Evolutionary conservation across 176 grass and related monocot genomes (phyloP), one percentile per base, ranked within the genome.

Genomic region (Raddia distichophylla): DNA sequence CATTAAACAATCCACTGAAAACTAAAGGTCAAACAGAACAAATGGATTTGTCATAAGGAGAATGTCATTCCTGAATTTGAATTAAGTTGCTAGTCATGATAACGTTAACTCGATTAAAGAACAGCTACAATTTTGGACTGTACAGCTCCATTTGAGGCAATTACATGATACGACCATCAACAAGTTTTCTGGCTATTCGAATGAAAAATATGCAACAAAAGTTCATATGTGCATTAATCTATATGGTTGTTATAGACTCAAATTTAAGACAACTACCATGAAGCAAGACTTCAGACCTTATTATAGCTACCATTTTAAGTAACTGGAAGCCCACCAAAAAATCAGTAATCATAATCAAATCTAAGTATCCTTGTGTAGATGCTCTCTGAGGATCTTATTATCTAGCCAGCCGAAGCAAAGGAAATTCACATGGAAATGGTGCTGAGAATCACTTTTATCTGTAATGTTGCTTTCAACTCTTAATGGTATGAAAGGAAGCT

Each of bases 351-450:
- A 12, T 54, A 64, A 4, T 64, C 34, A 54, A 53, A 73, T 9
- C 19, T 11, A 27, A 9, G 58, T 60, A 27, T 27, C 58, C 58
- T 27, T 60, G 5, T 60, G 58, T 22, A 11, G 10, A 15, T 56
- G 77, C 19, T 63, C 56, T 71, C 8, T 0, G 0, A 64, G 34
- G 63, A 19, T 45, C 33, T 45, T 55, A 42, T 47, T 55, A 42
- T 47, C 74, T 75, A 80, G 5, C 40, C 37, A 80, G 56, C 47
- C 12, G 0, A 84, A 76, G 57, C 1, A 81, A 34, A 53, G 42
- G 5, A 85, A 76, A 40, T 8, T 47, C 46, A 32, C 55, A 89
- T 76, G 22, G 48, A 58, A 81, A 85, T 65, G 47, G 15, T n/a
- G 59, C 7, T 16, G 18, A 63, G 60, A n/a, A 73, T 64, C 62